Evolutionary conservation across 768 basidiomycete species (phyloP), one percentile per base, ranked within the genome.

Genomic region (Butyriboletus loyo): DNA sequence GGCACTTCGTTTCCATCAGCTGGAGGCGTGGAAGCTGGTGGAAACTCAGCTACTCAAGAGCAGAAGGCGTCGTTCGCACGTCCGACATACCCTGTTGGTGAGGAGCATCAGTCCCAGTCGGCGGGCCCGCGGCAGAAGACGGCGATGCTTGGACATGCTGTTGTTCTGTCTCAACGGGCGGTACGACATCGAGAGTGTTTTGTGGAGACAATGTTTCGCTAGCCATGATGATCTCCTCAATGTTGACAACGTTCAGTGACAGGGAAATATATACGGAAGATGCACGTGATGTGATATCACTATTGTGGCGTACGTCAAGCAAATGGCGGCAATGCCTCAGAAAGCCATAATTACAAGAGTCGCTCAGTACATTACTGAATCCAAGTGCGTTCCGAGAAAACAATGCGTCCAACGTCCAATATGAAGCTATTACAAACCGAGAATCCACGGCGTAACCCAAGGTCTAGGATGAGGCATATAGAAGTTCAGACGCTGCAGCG

Each of bases 11-110:
- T 41, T 19, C 73, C 74, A 47, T 72, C 72, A n/a, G 63, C 72
- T 11, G 74, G 72, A 32, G 62, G 58, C 0, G 70, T 63, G 2
- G 74, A 71, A 27, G 60, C 76, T 77, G 32, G 6, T 25, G 15
- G 28, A 31, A 49, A 37, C 10, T 45, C 30, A 54, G 42, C 6
- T 28, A 36, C 48, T 28, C 19, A 7, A 19, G 17, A 31, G n/a
- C 39, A 28, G 10, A 47, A 37, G 40, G 31, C 14, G 35, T 31
- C 41, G 19, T 28, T 38, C n/a, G 49, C 15, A 13, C 32, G 24
- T 37, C 44, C 13, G 32, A 52, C 57, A 38, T 54, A 78, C 79
- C 76, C 62, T 75, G 76, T 48, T 74, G 73, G 19, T 69, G 66
- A 28, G 58, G 41, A 22, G 66, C 63, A 22, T 68, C 60, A 3